Evolutionary conservation across 192 early-diverging fungal genomes (phyloP).

Genomic region (Backusella mclennaniae): DNA sequence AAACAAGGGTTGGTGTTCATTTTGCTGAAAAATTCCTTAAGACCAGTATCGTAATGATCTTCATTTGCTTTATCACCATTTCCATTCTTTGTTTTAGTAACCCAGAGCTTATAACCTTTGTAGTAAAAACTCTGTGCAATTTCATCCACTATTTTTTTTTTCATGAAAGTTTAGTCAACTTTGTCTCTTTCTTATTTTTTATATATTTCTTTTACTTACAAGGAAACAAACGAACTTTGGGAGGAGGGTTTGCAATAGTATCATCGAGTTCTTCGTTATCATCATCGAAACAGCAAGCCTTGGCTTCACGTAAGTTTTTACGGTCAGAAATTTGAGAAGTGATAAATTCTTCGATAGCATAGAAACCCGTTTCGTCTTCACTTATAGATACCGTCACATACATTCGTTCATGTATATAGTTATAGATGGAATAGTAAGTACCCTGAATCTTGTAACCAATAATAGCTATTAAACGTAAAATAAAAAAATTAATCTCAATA

Average conservation of each 20-base stretch:
- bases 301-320: not conserved
- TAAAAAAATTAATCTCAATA: not conserved
- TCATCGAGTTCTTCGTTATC: not conserved
- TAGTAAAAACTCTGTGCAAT: slow-evolving; percentile 7
- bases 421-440: not conserved
- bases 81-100: not conserved
- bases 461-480: not conserved
- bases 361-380: slow-evolving; percentile 11
- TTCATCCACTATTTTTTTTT: not conserved
- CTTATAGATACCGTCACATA: slow-evolving; percentile 20
- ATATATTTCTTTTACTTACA: slow-evolving; percentile 7
- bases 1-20: slow-evolving; percentile 10
- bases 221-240: slow-evolving; percentile 18
- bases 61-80: not conserved
- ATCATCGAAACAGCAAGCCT: slow-evolving; percentile 3
- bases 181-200: not conserved
- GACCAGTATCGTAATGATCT: not conserved
- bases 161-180: not conserved
- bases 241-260: not conserved
- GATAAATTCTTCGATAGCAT: slow-evolving; percentile 8
- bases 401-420: not conserved
- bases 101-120: slow-evolving; percentile 16
- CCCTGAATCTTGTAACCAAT: not conserved
- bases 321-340: not conserved
- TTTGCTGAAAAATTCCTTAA: not conserved